Base-by-base conservation (phyloP, 805 yeast species). In the Limtongia smithiae region DNA sequence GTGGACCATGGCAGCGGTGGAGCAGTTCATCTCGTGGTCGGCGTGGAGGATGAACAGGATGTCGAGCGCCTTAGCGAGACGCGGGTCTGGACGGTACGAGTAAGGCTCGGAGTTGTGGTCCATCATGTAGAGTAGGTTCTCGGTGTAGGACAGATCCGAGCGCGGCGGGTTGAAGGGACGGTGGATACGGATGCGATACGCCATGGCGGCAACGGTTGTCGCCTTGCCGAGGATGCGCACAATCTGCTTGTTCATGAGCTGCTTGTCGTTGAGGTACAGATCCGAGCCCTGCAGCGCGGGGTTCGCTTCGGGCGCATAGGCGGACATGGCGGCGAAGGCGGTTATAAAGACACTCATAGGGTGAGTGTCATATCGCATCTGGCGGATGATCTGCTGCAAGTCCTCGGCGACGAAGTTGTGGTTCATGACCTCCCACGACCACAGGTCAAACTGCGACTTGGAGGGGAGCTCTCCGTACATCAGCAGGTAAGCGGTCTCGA, bases 21-120 rank as follows among this genome's bases (percentile, higher is more conserved):
- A 53, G 46, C 57, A 53, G 43, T 53, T 53, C 57, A 53, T 53
- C 28, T 53, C 57, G 39, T 53, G 57, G 22, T 53, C 57, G 14
- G 57, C 57, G 38, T 53, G 57, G 6, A 53, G 48, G 33, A 53
- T 53, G 41, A 53, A 53, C 18, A 53, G 44, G 28, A 53, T 50
- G 24, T 53, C 57, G 24, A 53, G 51, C 21, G 57, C 57, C 20
- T 46, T 49, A 3, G 57, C 57, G n/a, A 53, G 50, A 11, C 57
- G 50, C 8, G 57, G 57, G 28, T 53, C 57, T n/a, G 57, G 57
- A 11, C 50, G 46, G 41, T 45, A 53, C n/a, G 57, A 50, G 37
- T 49, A 41, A 7, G 57, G 57, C 48, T 53, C 57, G 22, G 54
- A 25, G 55, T 50, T 53, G 49, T 50, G 57, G 39, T 53, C 57